Percentiles rank a stretch among this genome's conserved stretches.
phyloP scores from a whole-genome alignment of 257 asterid species.

The Solanum arcanum region DNA sequence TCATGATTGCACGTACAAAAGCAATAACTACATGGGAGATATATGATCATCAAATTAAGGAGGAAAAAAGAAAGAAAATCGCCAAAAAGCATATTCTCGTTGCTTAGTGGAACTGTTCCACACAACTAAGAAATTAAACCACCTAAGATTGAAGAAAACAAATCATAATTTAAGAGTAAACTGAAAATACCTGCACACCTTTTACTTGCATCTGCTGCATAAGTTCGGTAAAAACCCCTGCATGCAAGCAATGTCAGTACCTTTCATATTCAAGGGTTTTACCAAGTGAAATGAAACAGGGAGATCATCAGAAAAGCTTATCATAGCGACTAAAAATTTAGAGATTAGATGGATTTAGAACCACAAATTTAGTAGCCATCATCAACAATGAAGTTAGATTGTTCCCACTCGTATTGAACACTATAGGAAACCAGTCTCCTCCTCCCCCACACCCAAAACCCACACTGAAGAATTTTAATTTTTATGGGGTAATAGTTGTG shows the following conservation, averaged over 20 bases:
- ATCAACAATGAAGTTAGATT: neutral
- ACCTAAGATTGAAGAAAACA: neutral
- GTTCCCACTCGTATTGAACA: neutral
- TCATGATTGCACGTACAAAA: neutral
- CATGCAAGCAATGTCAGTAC: slow-evolving; percentile 11
- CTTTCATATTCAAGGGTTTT: neutral
- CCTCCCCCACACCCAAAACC: neutral
- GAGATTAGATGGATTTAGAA: neutral
- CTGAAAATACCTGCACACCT: slow-evolving; percentile 78
- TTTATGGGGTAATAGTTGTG: neutral
- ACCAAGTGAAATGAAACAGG: neutral
- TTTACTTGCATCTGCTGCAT: slow-evolving; percentile 98
- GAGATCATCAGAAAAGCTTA: neutral
- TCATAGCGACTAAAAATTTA: neutral
- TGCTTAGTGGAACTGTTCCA: neutral
- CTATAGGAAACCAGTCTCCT: neutral
- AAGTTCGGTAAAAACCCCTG: slow-evolving; percentile 99
- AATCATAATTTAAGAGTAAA: neutral
- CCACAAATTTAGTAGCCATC: neutral
- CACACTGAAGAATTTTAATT: neutral
- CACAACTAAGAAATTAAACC: neutral
- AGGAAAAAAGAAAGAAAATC: neutral
- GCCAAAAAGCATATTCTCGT: neutral
- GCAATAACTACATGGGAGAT: neutral
- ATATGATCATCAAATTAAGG: neutral